Evolutionary conservation across 2,329 filamentous ascomycete species (phyloP), one percentile per base, ranked within the genome.

Genomic region (Aureobasidium sp.): DNA sequence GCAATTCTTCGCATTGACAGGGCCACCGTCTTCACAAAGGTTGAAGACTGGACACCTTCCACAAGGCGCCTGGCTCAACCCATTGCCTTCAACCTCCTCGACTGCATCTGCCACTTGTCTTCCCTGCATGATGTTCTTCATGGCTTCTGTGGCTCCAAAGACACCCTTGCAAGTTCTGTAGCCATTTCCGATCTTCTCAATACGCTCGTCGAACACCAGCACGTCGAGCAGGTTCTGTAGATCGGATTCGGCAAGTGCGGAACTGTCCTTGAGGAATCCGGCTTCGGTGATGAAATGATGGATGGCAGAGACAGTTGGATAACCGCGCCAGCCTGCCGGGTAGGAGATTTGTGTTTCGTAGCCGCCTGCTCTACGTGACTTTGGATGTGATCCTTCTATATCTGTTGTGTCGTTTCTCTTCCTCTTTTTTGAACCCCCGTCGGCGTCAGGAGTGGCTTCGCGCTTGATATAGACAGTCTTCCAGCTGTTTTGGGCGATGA

Each of bases 41-140:
- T 94, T 88, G 72, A 96, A 96, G 2, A 97, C 93, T 0, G 94
- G 94, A 74, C 94, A 99, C 61, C 86, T 82, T 2, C 93, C 92
- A 73, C 94, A 99, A 1, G 94, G 94, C 3, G 88, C 87, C 73
- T 97, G 91, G 1, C 90, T 95, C 66, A 93, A 85, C 3, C 89
- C 89, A 67, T 92, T 96, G 66, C 81, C 78, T 36, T 64, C 74
- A 21, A 77, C 78, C 16, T 78, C 70, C 6, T 75, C 76, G 44
- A 77, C 74, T 5, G 75, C 69, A 30, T 72, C 69, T 61, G 67
- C 66, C 44, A 45, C 44, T 37, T 37, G 65, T 63, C 50, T 62
- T 63, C n/a, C 61, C 45, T 21, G 63, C 44, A 57, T 59, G 27
- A 59, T 62, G 16, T 44, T 62, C 36, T 61, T 64, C 59, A 61